Conservation (phyloP, 73 alveolate genomes). For the Tetrahymena elliotti region DNA sequence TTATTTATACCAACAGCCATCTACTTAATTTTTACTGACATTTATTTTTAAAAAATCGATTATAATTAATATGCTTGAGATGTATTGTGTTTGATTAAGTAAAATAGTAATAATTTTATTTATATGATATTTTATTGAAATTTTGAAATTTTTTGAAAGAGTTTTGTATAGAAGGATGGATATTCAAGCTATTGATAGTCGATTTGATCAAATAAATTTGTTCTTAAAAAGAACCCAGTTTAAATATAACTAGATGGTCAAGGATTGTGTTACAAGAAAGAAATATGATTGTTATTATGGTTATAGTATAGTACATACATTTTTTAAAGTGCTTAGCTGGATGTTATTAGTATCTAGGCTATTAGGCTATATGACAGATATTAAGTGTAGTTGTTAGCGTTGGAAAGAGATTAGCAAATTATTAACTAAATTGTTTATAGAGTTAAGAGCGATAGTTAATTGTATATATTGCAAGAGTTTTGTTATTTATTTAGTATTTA, state of each 20-base stretch:
- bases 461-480: not conserved
- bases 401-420: not conserved
- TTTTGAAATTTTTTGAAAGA: not conserved
- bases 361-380: not conserved
- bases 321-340: not conserved
- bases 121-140: not conserved
- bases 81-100: not conserved
- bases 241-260: not conserved
- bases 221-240: not conserved
- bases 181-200: not conserved
- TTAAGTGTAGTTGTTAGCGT: not conserved
- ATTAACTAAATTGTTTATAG: not conserved
- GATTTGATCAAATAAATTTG: not conserved
- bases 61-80: not conserved
- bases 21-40: too few species aligned
- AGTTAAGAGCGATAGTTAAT: not conserved
- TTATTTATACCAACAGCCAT: not conserved
- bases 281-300: not conserved
- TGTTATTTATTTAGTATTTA: not conserved
- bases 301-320: not conserved
- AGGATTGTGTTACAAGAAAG: not conserved
- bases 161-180: not conserved
- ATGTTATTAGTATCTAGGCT: not conserved
- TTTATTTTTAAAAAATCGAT: not conserved
- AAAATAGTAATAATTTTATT: not conserved